These are phyloP conservation scores for Zasmidium angulare DNA, from an alignment of 2,329 filamentous ascomycete genomes.

Conservation along the genomic window DNA sequence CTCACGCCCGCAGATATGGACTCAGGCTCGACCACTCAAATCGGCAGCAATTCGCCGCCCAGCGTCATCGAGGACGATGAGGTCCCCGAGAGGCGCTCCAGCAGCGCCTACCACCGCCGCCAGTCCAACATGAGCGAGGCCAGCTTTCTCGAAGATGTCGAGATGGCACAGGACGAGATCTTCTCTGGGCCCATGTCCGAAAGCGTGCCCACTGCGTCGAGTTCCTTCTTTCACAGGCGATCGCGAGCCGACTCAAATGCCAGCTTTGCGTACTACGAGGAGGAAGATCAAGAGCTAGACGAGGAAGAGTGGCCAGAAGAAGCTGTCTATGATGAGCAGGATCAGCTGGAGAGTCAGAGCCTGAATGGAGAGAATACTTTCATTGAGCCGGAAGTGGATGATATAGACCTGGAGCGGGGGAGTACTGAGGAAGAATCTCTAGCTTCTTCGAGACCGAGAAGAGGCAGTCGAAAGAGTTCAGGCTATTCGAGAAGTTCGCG, in stretches of 20 bases:
- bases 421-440: constrained; percentile 17
- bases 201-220: constrained; percentile 89
- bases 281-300: constrained; percentile 60
- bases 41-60: constrained; percentile 11
- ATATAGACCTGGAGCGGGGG: constrained; percentile 4
- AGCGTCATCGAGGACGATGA: constrained; percentile 22
- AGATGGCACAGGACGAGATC: constrained; percentile 96
- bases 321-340: constrained; percentile 47
- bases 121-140: constrained; percentile 67
- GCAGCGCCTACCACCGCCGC: constrained; percentile 55
- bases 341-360: constrained; percentile 40
- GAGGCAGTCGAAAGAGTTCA: constrained; percentile 38
- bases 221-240: constrained; percentile 85
- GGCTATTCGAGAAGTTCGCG: constrained; percentile 47
- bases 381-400: constrained; percentile 36
- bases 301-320: constrained; percentile 53
- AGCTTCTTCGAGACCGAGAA: constrained; percentile 31
- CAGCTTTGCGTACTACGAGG: constrained; percentile 84
- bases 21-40: constrained; percentile 12
- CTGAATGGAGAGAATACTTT: constrained; percentile 39
- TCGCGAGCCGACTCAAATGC: constrained; percentile 77
- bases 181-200: constrained; percentile 93
- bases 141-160: constrained; percentile 83
- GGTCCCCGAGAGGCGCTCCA: constrained; percentile 22
- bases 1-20: constrained; percentile 11